Percentiles rank a stretch among this genome's conserved stretches.
These are phyloP conservation scores for Cutaneotrichosporon daszewskae DNA, from an alignment of 1,284 basidiomycete species.

Conservation along the genomic window DNA sequence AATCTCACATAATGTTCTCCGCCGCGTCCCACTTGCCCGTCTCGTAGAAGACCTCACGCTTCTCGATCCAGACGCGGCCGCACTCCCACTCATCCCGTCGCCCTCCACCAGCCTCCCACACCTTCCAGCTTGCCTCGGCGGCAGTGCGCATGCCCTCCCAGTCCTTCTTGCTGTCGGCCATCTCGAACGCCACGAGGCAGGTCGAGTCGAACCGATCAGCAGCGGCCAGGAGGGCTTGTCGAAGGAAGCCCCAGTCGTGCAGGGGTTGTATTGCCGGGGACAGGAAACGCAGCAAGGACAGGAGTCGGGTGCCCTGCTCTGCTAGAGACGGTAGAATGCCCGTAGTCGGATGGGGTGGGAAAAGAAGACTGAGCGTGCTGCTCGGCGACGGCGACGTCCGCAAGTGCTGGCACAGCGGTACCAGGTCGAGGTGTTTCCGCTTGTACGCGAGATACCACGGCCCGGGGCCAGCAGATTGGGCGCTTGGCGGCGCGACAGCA, in stretches of 20 bases:
- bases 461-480: slow-evolving; percentile 18
- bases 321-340: slow-evolving; percentile 24
- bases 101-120: slow-evolving; percentile 53
- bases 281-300: slow-evolving; percentile 55
- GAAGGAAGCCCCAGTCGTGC: slow-evolving; percentile 58
- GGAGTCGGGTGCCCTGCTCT: slow-evolving; percentile 30
- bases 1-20: slow-evolving; percentile 73
- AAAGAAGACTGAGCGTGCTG: slow-evolving; percentile 52
- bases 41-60: slow-evolving; percentile 88
- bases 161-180: slow-evolving; percentile 64
- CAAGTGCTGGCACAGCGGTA: slow-evolving; percentile 36
- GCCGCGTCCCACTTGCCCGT: slow-evolving; percentile 69
- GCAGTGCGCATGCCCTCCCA: slow-evolving; percentile 69
- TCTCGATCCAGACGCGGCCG: slow-evolving; percentile 87
- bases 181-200: slow-evolving; percentile 76
- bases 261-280: slow-evolving; percentile 60
- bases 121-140: slow-evolving; percentile 75
- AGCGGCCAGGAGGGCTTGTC: slow-evolving; percentile 64
- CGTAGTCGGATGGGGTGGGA: slow-evolving; percentile 51
- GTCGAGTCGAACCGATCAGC: slow-evolving; percentile 82
- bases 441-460: slow-evolving; percentile 39
- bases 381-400: slow-evolving; percentile 55
- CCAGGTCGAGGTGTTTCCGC: slow-evolving; percentile 29
- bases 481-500: slow-evolving; percentile 31
- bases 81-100: slow-evolving; percentile 71